phyloP scores from a whole-genome alignment of 2,329 filamentous ascomycete genomes.

The Alternaria longipes region DNA sequence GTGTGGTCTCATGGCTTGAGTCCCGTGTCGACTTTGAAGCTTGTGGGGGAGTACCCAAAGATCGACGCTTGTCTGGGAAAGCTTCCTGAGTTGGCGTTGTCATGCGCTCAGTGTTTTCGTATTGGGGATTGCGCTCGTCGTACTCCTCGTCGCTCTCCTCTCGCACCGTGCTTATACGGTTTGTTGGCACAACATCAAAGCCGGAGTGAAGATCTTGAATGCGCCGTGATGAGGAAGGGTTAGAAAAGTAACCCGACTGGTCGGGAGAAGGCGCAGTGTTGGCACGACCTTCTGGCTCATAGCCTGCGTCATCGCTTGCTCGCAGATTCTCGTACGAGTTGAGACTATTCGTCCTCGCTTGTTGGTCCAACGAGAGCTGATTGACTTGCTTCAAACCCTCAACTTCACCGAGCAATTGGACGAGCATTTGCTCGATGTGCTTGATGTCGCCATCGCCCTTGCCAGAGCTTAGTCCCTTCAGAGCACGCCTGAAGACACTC shows the following conservation, averaged over 20 bases:
- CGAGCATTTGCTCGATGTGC: conserved; percentile 75
- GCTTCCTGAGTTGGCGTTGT: conserved; percentile 69
- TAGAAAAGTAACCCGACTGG: conserved; percentile 79
- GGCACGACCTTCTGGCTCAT: conserved; percentile 83
- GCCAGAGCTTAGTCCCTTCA: conserved; percentile 81
- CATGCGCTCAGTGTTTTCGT: conserved; percentile 67
- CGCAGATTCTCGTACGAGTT: conserved; percentile 76
- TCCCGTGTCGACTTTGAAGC: conserved; percentile 43
- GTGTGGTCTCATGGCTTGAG: conserved; percentile 81
- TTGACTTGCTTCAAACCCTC: conserved; percentile 67
- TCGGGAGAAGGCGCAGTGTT: conserved; percentile 78
- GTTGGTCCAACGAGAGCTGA: conserved; percentile 43
- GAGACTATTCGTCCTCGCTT: conserved; percentile 59
- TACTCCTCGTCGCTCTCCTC: conserved; percentile 83
- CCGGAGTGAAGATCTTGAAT: conserved; percentile 58
- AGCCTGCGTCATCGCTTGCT: conserved; percentile 74
- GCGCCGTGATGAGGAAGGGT: conserved; percentile 61
- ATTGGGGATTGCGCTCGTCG: conserved; percentile 67
- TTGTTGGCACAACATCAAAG: conserved; percentile 66
- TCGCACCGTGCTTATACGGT: conserved; percentile 88
- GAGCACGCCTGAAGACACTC: conserved; percentile 92
- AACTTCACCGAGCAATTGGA: conserved; percentile 90
- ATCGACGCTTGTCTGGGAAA: conserved; percentile 48
- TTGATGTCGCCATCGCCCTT: conserved; percentile 88
- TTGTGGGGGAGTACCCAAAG: conserved; percentile 64